Evolutionary conservation across 2,329 filamentous ascomycete species (phyloP), one percentile per base, ranked within the genome.

Genomic region (Pestalotiopsis fici): DNA sequence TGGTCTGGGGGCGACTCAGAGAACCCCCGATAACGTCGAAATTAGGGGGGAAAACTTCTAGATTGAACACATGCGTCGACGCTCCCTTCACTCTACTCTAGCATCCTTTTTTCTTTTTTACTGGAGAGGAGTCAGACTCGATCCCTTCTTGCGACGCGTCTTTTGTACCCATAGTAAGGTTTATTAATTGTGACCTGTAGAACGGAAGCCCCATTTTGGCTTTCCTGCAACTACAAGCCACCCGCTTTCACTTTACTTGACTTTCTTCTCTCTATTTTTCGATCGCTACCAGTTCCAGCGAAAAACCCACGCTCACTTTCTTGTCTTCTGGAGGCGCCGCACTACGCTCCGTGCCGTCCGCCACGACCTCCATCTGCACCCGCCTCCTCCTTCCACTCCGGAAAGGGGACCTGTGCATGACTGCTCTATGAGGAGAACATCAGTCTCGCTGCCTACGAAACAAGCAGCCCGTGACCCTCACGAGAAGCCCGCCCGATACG

Each of bases 401-500:
- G 50, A 65, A 65, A 50, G 54, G 62, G 62, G 63, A 31, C 57
- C 23, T 65, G 63, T 54, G 50, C 50, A 25, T 47, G 27, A 47
- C 21, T 64, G 39, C 28, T 71, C 65, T 79, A 91, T 91, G 89
- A 86, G 88, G 85, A 88, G 87, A 82, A 87, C 87, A 77, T 90
- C 88, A 70, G 86, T 89, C 69, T 90, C 88, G 76, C 78, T 90
- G 78, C 87, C 88, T 77, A 89, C 86, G 47, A 87, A 88, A 81
- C 86, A 88, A 76, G 79, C 82, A 76, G 83, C 82, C 74, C 81
- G 83, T 85, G 89, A 91, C 76, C 88, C 87, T 70, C 81, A 88
- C 87, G 89, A 91, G 80, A 91, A 91, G 76, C 85, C 86, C 74
- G 87, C 83, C 75, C 86, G 89, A 74, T 91, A 91, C 81, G 80